phyloP scores from a whole-genome alignment of 2,329 filamentous ascomycete species.

The Aspergillus sp. region DNA sequence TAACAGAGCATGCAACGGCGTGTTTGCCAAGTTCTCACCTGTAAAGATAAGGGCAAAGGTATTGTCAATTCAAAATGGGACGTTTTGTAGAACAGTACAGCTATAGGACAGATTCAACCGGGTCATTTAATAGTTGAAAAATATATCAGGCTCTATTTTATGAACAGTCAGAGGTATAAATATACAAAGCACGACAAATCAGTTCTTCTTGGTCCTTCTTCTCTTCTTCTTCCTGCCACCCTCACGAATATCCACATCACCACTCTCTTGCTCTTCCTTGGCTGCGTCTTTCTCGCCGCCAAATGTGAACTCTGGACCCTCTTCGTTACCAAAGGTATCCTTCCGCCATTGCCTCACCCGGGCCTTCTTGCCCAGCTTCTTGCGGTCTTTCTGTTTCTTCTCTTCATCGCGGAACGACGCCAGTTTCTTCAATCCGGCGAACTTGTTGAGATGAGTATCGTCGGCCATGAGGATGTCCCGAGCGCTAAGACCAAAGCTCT shows the following conservation, averaged over 20 bases:
- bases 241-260: conserved; percentile 37
- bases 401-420: conserved; percentile 80
- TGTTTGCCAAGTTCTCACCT: too few relatives aligned
- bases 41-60: too few relatives aligned
- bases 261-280: conserved; percentile 14
- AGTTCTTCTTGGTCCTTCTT: conserved; percentile 41
- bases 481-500: conserved; percentile 79
- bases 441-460: conserved; percentile 80
- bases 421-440: conserved; percentile 88
- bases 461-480: conserved; percentile 87
- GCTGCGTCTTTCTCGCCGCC: conserved; percentile 15
- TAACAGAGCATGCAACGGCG: too few relatives aligned
- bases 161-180: neutral
- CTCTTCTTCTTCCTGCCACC: conserved; percentile 38
- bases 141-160: neutral
- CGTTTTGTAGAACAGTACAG: neutral
- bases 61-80: too few relatives aligned
- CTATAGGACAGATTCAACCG: neutral
- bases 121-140: neutral
- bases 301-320: conserved; percentile 39
- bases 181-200: conserved; percentile 1
- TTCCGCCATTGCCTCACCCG: conserved; percentile 78
- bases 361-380: conserved; percentile 86
- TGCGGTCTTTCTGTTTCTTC: conserved; percentile 84
- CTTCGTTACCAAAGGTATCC: conserved; percentile 58